These are phyloP conservation scores for Chytriomyces sp. DNA, from an alignment of 192 early-diverging fungal species.

Conservation along the genomic window DNA sequence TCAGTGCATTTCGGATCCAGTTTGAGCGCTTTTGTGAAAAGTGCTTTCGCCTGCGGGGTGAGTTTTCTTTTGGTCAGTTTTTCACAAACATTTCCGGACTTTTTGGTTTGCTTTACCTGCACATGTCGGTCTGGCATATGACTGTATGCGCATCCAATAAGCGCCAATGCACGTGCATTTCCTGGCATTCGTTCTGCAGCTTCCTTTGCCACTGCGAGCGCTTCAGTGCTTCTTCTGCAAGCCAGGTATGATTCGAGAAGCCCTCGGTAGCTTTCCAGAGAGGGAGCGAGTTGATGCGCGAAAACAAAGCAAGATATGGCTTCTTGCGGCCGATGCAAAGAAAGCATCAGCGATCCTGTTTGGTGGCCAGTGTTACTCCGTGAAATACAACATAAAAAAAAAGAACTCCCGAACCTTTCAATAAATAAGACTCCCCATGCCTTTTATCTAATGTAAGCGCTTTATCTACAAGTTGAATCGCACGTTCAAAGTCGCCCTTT, in stretches of 20 bases:
- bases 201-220: constrained; percentile 23
- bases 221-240: constrained; percentile 15
- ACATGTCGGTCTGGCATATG: constrained; percentile 13
- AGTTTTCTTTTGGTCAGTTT: neutral
- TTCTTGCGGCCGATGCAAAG: constrained; percentile 7
- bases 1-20: constrained; percentile 27
- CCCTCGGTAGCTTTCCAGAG: constrained; percentile 12
- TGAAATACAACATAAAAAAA: neutral
- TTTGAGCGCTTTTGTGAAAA: constrained; percentile 20
- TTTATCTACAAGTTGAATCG: constrained; percentile 19
- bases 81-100: neutral
- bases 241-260: constrained; percentile 27
- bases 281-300: neutral
- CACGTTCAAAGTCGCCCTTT: constrained; percentile 20
- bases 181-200: constrained; percentile 17
- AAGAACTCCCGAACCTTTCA: constrained; percentile 11
- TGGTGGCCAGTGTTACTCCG: neutral
- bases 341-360: constrained; percentile 16
- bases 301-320: constrained; percentile 1
- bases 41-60: neutral
- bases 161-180: constrained; percentile 15
- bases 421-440: constrained; percentile 4
- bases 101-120: constrained; percentile 6
- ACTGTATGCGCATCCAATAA: constrained; percentile 18
- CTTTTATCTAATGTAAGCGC: constrained; percentile 1